Evolutionary conservation across 768 basidiomycete genomes (phyloP).

Genomic region (Mycena kentingensis): DNA sequence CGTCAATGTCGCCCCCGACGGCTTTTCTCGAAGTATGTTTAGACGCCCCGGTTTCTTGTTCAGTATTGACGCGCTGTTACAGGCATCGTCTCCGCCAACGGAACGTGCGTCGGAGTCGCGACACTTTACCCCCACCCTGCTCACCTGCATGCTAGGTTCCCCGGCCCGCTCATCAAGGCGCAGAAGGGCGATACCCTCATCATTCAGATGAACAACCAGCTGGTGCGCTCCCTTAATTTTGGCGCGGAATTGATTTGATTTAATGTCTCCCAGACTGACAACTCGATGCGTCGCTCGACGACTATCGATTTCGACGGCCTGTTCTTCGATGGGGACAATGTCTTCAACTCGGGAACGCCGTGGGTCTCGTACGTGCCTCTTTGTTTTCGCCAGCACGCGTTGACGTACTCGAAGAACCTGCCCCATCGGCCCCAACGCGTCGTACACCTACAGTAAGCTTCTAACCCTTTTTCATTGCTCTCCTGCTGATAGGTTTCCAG

Average conservation of each 20-base stretch:
- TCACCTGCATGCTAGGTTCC: conserved; percentile 5
- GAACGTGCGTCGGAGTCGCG: conserved; percentile 4
- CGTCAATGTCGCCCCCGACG: conserved; percentile 39
- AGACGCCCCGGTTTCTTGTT: background rate
- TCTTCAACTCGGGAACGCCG: conserved; percentile 12
- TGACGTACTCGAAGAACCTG: background rate
- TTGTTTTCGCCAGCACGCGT: background rate
- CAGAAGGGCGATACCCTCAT: conserved; percentile 14
- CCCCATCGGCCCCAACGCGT: conserved; percentile 11
- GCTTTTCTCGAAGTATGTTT: conserved; percentile 25
- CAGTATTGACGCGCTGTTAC: background rate
- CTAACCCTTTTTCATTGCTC: background rate
- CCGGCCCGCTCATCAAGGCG: conserved; percentile 11
- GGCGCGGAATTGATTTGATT: background rate
- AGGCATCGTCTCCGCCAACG: conserved; percentile 8
- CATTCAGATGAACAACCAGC: conserved; percentile 13
- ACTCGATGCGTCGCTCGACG: conserved; percentile 13
- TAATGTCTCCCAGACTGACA: conserved; percentile 4
- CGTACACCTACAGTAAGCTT: conserved; percentile 15
- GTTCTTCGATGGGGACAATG: conserved; percentile 5
- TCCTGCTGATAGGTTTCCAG: background rate
- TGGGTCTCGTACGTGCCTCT: conserved; percentile 4
- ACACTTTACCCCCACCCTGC: background rate
- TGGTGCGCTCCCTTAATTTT: conserved; percentile 1
- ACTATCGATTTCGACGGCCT: conserved; percentile 14